Conservation (phyloP, 108 stramenopile genomes). For the Discostella stelligeroides region DNA sequence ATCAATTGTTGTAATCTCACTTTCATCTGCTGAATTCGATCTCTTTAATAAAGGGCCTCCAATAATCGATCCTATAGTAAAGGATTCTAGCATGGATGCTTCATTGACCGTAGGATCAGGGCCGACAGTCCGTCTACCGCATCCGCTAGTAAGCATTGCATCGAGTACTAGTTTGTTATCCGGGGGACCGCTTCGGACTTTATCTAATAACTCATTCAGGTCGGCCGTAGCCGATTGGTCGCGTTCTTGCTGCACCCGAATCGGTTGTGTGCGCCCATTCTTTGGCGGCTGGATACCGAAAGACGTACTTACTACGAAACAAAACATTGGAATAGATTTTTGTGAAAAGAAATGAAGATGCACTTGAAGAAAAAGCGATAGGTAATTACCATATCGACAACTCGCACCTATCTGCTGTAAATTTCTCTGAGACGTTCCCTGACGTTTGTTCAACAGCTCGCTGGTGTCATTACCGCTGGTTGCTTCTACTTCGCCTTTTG, state of each 20-base stretch:
- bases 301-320: too few species aligned
- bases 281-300: too few species aligned
- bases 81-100: slow-evolving; percentile 14
- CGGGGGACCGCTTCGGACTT: slow-evolving; percentile 10
- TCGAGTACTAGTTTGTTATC: slow-evolving; percentile 32
- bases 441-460: too few species aligned
- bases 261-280: too few species aligned
- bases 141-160: slow-evolving; percentile 49
- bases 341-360: neutral
- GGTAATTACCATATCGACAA: neutral
- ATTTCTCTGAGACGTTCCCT: neutral
- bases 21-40: slow-evolving; percentile 39
- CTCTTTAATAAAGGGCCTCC: slow-evolving; percentile 36
- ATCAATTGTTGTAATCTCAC: slow-evolving; percentile 37
- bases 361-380: too few species aligned
- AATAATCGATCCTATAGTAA: slow-evolving; percentile 36
- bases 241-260: too few species aligned
- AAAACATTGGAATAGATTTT: neutral
- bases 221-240: neutral
- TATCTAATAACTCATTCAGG: slow-evolving; percentile 14
- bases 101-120: slow-evolving; percentile 6
- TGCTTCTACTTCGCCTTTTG: neutral
- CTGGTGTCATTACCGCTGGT: neutral
- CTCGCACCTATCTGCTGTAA: neutral
- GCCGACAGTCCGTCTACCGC: neutral